Evolutionary conservation across 1,284 basidiomycete species (phyloP).

Genomic region (Phlebopus sp.): DNA sequence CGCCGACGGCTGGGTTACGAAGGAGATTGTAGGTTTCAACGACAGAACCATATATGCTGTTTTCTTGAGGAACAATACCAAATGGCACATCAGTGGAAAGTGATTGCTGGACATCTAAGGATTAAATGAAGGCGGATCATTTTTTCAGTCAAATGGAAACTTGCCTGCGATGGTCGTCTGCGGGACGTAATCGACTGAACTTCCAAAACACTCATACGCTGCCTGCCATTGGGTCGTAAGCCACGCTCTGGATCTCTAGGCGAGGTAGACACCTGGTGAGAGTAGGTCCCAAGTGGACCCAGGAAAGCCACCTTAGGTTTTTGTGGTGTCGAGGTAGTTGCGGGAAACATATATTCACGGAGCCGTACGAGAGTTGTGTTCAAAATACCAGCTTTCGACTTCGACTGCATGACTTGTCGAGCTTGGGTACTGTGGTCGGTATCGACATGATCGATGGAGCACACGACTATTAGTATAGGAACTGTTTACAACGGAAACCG

Average conservation of each 20-base stretch:
- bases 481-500: too few species aligned
- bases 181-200: constrained; percentile 49
- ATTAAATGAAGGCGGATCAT: neutral
- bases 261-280: constrained; percentile 57
- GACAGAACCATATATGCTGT: constrained; percentile 71
- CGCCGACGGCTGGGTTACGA: constrained; percentile 41
- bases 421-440: too few species aligned
- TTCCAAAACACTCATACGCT: constrained; percentile 55
- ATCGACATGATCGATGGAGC: too few species aligned
- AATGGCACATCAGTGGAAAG: constrained; percentile 42
- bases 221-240: constrained; percentile 42
- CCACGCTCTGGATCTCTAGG: neutral
- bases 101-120: constrained; percentile 54
- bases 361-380: constrained; percentile 6
- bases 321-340: constrained; percentile 1
- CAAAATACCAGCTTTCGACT: constrained; percentile 4
- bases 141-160: constrained; percentile 1
- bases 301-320: constrained; percentile 46
- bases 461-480: too few species aligned
- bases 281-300: constrained; percentile 73
- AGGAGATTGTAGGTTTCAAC: constrained; percentile 69
- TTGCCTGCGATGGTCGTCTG: constrained; percentile 55
- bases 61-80: constrained; percentile 73
- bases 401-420: constrained; percentile 7
- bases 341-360: constrained; percentile 8